Base-by-base conservation (phyloP, 441 rosid species). In the Adansonia rubrostipa region DNA sequence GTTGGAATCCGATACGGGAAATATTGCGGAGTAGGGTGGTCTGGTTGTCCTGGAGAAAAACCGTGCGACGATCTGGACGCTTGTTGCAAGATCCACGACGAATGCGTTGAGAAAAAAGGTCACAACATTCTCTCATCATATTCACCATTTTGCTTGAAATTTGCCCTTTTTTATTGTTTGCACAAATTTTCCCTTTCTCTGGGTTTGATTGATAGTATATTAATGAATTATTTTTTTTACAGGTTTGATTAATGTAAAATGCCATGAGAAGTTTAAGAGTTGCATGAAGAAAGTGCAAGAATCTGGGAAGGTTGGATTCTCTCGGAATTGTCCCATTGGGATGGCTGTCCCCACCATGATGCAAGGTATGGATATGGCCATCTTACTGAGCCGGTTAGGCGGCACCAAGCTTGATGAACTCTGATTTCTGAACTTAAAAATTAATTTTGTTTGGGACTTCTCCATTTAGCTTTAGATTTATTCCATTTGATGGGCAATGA, bases 31-130 rank as follows among this genome's bases (percentile, higher is more conserved):
- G 91, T 95, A 48, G 99, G 98, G 47, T 92, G 93, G 88, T 84
- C 71, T 11, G 98, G 99, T 7, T 95, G 99, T 82, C 89, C 95
- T 36, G 99, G 99, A 22, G 98, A 95, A 86, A 84, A 87, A 85
- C 98, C 99, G 1, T 95, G 99, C 80, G 99, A 95, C 71, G 98
- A 92, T 80, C 87, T 93, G 50, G 99, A 95, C 77, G 98, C 93
- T 79, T 95, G 98, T 74, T 95, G 99, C 85, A 83, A 88, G 93
- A 84, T 83, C 80, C 97, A 95, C 80, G 98, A 95, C 68, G 89
- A 81, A 4, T 95, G 98, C 78, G 97, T 93, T 19, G 97, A 79
- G 57, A 83, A 87, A 22, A 87, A 90, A 80, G 98, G 99, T 93
- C 77, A 19, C 51, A 5, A 17, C 7, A 56, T 17, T 51, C 47